Evolutionary conservation across 2,329 filamentous ascomycete species (phyloP), one percentile per base, ranked within the genome.

Genomic region (Penicillium sp.): DNA sequence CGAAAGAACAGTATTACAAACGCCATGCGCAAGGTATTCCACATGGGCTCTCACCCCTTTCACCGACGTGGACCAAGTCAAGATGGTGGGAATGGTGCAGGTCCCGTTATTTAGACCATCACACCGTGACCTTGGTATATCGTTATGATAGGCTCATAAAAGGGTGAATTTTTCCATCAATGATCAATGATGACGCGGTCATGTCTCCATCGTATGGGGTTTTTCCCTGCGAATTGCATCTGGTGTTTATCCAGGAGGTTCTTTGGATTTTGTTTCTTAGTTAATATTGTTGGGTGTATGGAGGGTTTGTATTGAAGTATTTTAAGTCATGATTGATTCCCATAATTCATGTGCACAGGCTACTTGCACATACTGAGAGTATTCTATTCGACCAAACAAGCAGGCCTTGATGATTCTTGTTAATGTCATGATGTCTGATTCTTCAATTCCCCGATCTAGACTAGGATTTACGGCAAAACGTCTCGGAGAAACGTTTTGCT

Each of bases 21-120:
- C 41, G 72, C 74, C 2, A 71, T 77, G 55, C 73, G 73, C 47
- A 77, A 76, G 56, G 74, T 77, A 0, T 60, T 77, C 23, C 69
- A 74, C 15, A 67, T 76, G 60, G 67, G 35, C 64, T 69, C 47
- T 14, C 69, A 72, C 53, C 68, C 73, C 1, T 75, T 77, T 56
- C 73, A 75, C 62, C 68, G 73, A 11, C 70, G 73, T 15, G 66
- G 70, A 2, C 40, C 46, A 6, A 35, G 35, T 44, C 23, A 48
- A n/a, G 45, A 47, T 49, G 44, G 31, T 49, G 37, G 23, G 26
- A 52, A 49, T 25, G 49, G 54, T 23, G 44, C 45, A 29, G n/a
- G 33, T 42, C 6, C 42, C 22, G 44, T 33, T 25, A 41, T 59
- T 27, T 49, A 49, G 20, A 20, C 20, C 9, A 25, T 44, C 20